Percentiles rank a stretch among this genome's conserved stretches.
Conservation (phyloP, 1,284 basidiomycete species). For the Schizopora paradoxa region DNA sequence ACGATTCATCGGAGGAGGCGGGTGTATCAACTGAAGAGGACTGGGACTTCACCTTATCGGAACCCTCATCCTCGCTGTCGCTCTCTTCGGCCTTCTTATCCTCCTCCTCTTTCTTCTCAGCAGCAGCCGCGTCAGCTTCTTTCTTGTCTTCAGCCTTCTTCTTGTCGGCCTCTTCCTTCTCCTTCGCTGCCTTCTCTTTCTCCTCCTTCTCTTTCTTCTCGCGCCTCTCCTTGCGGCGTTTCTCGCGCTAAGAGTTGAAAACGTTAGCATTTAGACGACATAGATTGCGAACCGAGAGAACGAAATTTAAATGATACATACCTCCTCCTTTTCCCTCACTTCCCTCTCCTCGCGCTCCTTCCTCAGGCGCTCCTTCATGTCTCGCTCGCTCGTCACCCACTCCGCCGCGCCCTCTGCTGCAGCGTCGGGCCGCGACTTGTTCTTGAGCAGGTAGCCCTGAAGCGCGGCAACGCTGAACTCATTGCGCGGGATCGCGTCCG, state of each 20-base stretch:
- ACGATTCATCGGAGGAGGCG: background rate
- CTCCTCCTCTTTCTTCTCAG: constrained; percentile 15
- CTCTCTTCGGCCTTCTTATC: constrained; percentile 29
- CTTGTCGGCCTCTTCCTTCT: constrained; percentile 46
- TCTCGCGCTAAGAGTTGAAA: constrained; percentile 18
- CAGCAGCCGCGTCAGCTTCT: constrained; percentile 18
- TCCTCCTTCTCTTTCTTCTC: constrained; percentile 55
- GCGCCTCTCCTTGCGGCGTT: constrained; percentile 31
- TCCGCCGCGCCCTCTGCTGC: constrained; percentile 57
- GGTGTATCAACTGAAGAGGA: constrained; percentile 18
- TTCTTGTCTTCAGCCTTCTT: constrained; percentile 38
- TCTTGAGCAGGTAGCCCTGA: constrained; percentile 78
- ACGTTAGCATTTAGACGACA: constrained; percentile 11
- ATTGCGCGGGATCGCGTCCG: constrained; percentile 68
- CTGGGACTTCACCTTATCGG: constrained; percentile 28
- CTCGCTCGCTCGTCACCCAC: constrained; percentile 70
- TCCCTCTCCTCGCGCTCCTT: constrained; percentile 66
- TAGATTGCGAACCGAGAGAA: constrained; percentile 10
- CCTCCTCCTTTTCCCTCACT: constrained; percentile 55
- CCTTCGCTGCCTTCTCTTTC: constrained; percentile 36
- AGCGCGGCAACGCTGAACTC: constrained; percentile 82
- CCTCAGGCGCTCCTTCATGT: constrained; percentile 62
- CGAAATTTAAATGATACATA: constrained; percentile 34
- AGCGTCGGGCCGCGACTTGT: constrained; percentile 71
- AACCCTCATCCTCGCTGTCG: constrained; percentile 21